Conservation (phyloP, 2,329 filamentous ascomycete genomes). For the Macrophomina tecta region DNA sequence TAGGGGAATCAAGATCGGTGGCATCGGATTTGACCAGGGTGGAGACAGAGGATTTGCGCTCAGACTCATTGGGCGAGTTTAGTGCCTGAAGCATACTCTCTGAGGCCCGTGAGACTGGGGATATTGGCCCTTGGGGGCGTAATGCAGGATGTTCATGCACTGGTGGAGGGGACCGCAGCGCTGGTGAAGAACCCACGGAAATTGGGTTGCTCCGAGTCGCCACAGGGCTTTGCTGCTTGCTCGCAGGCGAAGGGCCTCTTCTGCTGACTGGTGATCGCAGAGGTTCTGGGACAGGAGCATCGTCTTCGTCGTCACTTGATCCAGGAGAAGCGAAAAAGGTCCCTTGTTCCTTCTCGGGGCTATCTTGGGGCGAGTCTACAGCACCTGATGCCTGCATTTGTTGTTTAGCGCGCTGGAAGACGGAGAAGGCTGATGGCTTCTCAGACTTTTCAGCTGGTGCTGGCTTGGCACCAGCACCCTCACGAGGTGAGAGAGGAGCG, state of each 20-base stretch:
- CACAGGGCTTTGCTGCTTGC: slow-evolving; percentile 18
- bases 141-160: slow-evolving; percentile 17
- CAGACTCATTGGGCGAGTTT: slow-evolving; percentile 26
- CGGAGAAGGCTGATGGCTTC: slow-evolving; percentile 45
- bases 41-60: slow-evolving; percentile 21
- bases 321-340: slow-evolving; percentile 43
- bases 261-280: slow-evolving; percentile 29
- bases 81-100: slow-evolving; percentile 18
- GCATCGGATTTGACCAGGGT: slow-evolving; percentile 32
- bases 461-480: background rate
- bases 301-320: slow-evolving; percentile 46
- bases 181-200: slow-evolving; percentile 3
- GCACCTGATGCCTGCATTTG: slow-evolving; percentile 41
- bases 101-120: slow-evolving; percentile 5
- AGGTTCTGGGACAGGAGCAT: slow-evolving; percentile 34
- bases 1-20: slow-evolving; percentile 73
- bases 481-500: background rate
- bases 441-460: background rate
- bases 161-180: background rate
- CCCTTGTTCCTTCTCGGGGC: slow-evolving; percentile 33
- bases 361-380: slow-evolving; percentile 3
- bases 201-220: background rate
- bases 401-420: slow-evolving; percentile 53
- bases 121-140: background rate
- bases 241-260: slow-evolving; percentile 25